These are phyloP conservation scores for Didymella lethalis DNA, from an alignment of 2,329 filamentous ascomycete species.

Conservation along the genomic window DNA sequence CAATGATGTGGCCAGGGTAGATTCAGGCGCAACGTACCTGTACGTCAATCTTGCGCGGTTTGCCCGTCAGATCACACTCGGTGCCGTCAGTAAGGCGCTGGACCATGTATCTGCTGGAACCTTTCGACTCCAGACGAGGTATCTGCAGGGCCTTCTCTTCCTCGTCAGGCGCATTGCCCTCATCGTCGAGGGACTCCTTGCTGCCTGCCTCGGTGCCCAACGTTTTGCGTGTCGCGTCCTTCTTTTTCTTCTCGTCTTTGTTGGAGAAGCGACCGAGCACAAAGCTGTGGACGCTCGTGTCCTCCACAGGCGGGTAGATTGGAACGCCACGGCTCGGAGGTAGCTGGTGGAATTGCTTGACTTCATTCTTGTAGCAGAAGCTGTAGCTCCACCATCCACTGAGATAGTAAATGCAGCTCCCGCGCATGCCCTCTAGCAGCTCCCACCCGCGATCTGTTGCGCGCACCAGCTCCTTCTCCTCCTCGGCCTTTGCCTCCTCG, in stretches of 20 bases:
- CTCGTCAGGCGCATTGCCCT: conserved; percentile 36
- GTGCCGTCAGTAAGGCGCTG: conserved; percentile 83
- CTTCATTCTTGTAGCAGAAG: conserved; percentile 87
- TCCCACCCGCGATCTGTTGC: conserved; percentile 82
- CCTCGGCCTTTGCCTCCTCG: conserved; percentile 73
- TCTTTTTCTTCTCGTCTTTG: conserved; percentile 30
- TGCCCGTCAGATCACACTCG: conserved; percentile 83
- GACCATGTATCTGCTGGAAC: conserved; percentile 84
- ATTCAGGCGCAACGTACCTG: conserved; percentile 56
- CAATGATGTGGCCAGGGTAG: conserved; percentile 10
- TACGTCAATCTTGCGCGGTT: conserved; percentile 83
- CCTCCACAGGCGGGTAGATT: conserved; percentile 75
- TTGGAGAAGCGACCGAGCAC: conserved; percentile 70
- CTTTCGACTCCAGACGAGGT: conserved; percentile 79
- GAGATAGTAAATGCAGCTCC: conserved; percentile 81
- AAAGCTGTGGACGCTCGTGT: conserved; percentile 78
- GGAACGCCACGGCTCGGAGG: conserved; percentile 73
- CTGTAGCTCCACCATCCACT: conserved; percentile 96
- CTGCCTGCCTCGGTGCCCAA: conserved; percentile 38
- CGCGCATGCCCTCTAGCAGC: conserved; percentile 78
- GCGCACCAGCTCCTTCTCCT: conserved; percentile 79
- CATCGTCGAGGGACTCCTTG: conserved; percentile 40
- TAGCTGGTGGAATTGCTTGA: conserved; percentile 89
- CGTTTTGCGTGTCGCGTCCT: conserved; percentile 36
- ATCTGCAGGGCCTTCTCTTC: conserved; percentile 44